Evolutionary conservation across 2,329 filamentous ascomycete genomes (phyloP).

Genomic region (Mariannaea elegans): DNA sequence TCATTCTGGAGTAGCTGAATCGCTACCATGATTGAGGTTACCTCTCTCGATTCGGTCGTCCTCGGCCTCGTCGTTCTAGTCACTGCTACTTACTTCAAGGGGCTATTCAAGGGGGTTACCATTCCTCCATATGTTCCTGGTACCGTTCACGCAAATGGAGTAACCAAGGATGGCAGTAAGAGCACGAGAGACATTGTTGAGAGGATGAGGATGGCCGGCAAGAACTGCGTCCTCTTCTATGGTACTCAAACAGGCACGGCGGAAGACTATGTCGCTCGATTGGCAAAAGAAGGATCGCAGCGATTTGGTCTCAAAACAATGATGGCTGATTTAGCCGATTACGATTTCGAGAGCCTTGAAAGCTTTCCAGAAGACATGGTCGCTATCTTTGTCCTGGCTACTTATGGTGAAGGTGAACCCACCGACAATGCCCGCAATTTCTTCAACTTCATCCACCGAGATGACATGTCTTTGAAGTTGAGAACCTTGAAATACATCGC

Average conservation of each 20-base stretch:
- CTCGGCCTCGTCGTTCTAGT: too few relatives aligned
- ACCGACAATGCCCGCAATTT: slow-evolving; percentile 99
- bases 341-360: slow-evolving; percentile 95
- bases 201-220: slow-evolving; percentile 93
- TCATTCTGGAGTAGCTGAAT: too few relatives aligned
- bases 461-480: slow-evolving; percentile 82
- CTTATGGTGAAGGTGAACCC: slow-evolving; percentile 97
- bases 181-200: slow-evolving; percentile 90
- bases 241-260: slow-evolving; percentile 98
- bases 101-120: too few relatives aligned
- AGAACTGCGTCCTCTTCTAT: slow-evolving; percentile 99
- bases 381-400: slow-evolving; percentile 93
- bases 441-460: slow-evolving; percentile 91
- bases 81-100: too few relatives aligned
- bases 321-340: slow-evolving; percentile 97
- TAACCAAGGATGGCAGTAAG: too few relatives aligned
- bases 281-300: slow-evolving; percentile 97
- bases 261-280: slow-evolving; percentile 94
- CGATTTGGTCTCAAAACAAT: slow-evolving; percentile 97
- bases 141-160: too few relatives aligned
- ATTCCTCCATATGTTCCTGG: too few relatives aligned
- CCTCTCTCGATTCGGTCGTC: too few relatives aligned
- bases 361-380: slow-evolving; percentile 88
- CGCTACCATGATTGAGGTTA: too few relatives aligned
- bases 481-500: slow-evolving; percentile 86